Percentiles rank a stretch among this genome's conserved stretches.
Evolutionary conservation across 2,329 filamentous ascomycete species (phyloP).

Genomic region (Cryphonectria nitschkei): DNA sequence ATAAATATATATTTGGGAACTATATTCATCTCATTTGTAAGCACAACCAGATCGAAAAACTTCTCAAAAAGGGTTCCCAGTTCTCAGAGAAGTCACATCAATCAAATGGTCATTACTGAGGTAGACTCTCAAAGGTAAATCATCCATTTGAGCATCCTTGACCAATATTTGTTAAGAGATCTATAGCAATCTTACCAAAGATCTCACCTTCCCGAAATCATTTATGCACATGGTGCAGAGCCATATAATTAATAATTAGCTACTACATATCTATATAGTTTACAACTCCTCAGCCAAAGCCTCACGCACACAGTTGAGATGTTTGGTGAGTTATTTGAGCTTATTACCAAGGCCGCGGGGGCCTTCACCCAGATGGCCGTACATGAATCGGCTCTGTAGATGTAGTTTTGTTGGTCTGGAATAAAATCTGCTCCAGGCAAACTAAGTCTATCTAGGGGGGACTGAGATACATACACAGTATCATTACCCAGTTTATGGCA

Average conservation of each 20-base stretch:
- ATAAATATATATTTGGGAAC: no score
- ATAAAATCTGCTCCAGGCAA: neutral
- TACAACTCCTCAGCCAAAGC: neutral
- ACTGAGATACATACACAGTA: neutral
- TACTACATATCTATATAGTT: neutral
- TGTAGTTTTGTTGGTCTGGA: neutral
- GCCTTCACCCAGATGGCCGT: no score
- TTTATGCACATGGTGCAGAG: no score
- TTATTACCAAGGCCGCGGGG: no score
- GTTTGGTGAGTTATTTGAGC: neutral
- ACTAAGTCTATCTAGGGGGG: neutral
- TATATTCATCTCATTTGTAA: no score
- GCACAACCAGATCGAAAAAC: no score
- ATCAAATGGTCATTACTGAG: neutral
- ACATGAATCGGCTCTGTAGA: no score
- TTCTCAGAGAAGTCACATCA: neutral
- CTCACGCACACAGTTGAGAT: no score
- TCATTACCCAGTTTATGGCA: neutral
- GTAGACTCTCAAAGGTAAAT: no score
- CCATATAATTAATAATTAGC: neutral
- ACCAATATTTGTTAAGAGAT: neutral
- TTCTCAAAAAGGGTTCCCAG: neutral
- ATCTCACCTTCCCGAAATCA: no score
- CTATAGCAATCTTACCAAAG: neutral
- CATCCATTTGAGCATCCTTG: no score